Conservation (phyloP, 2,329 filamentous ascomycete genomes). For the Cordyceps fumosorosea region DNA sequence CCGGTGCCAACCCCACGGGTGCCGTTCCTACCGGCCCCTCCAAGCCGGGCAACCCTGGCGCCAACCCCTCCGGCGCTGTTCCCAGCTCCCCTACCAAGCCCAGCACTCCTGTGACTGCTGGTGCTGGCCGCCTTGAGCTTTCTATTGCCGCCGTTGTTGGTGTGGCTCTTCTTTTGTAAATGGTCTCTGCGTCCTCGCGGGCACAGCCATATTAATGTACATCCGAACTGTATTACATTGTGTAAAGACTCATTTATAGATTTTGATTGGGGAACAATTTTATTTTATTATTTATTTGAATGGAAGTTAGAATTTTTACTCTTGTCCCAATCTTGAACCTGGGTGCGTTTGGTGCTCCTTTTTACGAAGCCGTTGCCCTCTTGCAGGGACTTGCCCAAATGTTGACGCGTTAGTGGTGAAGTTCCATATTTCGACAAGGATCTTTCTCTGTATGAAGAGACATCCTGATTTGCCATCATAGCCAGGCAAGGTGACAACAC, state of each 20-base stretch:
- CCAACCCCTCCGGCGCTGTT: not conserved
- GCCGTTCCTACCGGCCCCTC: not conserved
- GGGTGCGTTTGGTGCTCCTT: too few species aligned
- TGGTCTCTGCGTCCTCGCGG: not conserved
- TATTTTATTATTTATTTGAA: too few species aligned
- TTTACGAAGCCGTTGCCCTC: too few species aligned
- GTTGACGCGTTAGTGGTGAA: too few species aligned
- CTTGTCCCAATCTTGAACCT: too few species aligned
- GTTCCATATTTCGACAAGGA: too few species aligned
- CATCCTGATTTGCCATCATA: too few species aligned
- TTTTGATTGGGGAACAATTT: not conserved
- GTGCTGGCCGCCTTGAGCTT: conserved; percentile 1
- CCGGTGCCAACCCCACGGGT: not conserved
- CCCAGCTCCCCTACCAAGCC: not conserved
- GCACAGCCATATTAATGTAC: not conserved
- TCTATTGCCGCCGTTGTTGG: not conserved
- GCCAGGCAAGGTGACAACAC: too few species aligned
- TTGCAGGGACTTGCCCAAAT: too few species aligned
- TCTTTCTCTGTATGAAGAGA: too few species aligned
- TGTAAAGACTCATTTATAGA: conserved; percentile 4
- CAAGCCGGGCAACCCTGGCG: not conserved
- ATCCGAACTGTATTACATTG: not conserved
- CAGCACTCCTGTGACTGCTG: not conserved
- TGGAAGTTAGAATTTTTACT: too few species aligned
- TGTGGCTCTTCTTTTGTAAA: conserved; percentile 9